Evolutionary conservation across 495 filamentous ascomycete species (phyloP).

Genomic region (Penicillium salamii): DNA sequence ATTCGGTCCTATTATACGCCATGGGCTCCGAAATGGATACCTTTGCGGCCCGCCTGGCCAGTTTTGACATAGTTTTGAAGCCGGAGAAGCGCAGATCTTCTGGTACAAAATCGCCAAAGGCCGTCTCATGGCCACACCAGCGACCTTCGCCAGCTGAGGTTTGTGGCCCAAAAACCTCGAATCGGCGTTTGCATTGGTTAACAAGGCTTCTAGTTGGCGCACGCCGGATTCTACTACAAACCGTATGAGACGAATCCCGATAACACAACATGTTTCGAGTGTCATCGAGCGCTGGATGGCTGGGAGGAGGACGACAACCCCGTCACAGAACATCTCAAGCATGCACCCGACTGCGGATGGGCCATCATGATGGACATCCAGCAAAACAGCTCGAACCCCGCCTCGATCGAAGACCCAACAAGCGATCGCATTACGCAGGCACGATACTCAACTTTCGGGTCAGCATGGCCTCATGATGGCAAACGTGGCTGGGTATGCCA

Average conservation of each 20-base stretch:
- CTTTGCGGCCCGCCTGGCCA: constrained; percentile 70
- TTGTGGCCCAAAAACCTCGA: constrained; percentile 17
- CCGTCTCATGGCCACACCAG: constrained; percentile 73
- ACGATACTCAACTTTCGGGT: constrained; percentile 72
- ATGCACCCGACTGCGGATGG: constrained; percentile 81
- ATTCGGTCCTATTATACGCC: constrained; percentile 4
- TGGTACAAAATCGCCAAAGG: constrained; percentile 57
- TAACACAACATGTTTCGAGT: constrained; percentile 87
- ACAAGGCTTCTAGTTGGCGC: constrained; percentile 63
- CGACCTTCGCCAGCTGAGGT: constrained; percentile 64
- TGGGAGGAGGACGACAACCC: constrained; percentile 87
- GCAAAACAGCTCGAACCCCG: constrained; percentile 58
- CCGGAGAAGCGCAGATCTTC: constrained; percentile 66
- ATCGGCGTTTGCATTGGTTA: constrained; percentile 8
- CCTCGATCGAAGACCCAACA: constrained; percentile 68
- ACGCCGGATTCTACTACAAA: constrained; percentile 86
- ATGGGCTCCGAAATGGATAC: constrained; percentile 52
- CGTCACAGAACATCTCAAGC: constrained; percentile 76
- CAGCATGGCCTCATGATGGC: constrained; percentile 80
- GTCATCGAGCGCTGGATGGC: constrained; percentile 72
- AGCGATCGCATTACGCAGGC: constrained; percentile 68
- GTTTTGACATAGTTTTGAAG: constrained; percentile 62
- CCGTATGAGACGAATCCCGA: constrained; percentile 72
- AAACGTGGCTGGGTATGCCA: constrained; percentile 89
- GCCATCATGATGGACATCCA: constrained; percentile 75